Conservation (phyloP, 805 yeast genomes). For the Saccharomycopsis lassenensis region DNA sequence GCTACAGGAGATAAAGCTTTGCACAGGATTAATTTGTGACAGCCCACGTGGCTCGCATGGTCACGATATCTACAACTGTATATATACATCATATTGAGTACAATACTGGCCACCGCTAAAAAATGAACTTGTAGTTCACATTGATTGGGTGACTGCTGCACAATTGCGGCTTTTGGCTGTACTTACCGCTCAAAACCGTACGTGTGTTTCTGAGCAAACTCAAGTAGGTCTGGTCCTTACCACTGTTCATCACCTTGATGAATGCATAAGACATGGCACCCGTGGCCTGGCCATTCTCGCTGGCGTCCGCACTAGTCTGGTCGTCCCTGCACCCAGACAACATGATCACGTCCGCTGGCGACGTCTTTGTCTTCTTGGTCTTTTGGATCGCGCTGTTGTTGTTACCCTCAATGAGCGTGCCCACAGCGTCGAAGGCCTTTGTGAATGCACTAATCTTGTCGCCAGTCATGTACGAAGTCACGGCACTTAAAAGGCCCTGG, state of each 20-base stretch:
- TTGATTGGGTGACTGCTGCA: slow-evolving; percentile 63
- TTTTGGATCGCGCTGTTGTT: slow-evolving; percentile 20
- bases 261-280: slow-evolving; percentile 73
- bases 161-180: slow-evolving; percentile 64
- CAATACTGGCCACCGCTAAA: too few relatives aligned
- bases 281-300: slow-evolving; percentile 50
- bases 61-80: too few relatives aligned
- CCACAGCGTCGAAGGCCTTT: slow-evolving; percentile 18
- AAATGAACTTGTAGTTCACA: slow-evolving; percentile 31
- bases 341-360: slow-evolving; percentile 58
- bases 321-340: slow-evolving; percentile 64
- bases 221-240: slow-evolving; percentile 48
- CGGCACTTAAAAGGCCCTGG: slow-evolving; percentile 42
- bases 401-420: slow-evolving; percentile 11
- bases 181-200: slow-evolving; percentile 42
- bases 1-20: too few relatives aligned
- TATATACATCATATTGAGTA: too few relatives aligned
- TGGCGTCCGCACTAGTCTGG: slow-evolving; percentile 52
- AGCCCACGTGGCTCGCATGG: too few relatives aligned
- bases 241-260: slow-evolving; percentile 42
- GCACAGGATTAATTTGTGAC: too few relatives aligned
- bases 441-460: slow-evolving; percentile 28
- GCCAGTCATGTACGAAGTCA: slow-evolving; percentile 42
- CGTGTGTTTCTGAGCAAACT: slow-evolving; percentile 54
- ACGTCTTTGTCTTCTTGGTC: slow-evolving; percentile 38